phyloP scores from a whole-genome alignment of 75 land plant species.

The Cryptomeria japonica region DNA sequence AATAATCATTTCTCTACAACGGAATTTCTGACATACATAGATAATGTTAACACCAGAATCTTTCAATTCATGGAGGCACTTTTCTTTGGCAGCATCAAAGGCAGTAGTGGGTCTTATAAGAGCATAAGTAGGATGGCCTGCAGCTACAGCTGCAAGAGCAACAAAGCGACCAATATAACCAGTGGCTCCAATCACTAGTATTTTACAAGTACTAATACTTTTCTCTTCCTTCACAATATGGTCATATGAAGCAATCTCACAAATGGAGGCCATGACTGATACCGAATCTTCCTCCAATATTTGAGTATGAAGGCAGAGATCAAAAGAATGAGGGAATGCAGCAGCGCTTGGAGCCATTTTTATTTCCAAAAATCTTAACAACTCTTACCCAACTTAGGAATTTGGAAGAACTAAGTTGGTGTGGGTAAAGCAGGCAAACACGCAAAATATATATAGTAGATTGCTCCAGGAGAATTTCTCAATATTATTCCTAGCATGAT shows the following conservation, averaged over 20 bases:
- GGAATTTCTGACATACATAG: neutral
- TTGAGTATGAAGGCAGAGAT: too few species aligned
- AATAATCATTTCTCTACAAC: too few species aligned
- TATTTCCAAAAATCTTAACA: too few species aligned
- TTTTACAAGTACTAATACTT: neutral
- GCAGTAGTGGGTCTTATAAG: neutral
- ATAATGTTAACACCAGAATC: constrained; percentile 8
- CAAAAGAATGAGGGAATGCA: too few species aligned
- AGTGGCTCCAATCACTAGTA: constrained; percentile 22
- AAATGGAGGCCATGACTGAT: neutral
- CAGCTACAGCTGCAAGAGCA: constrained; percentile 6
- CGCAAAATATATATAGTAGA: too few species aligned
- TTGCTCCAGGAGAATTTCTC: too few species aligned
- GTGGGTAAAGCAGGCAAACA: too few species aligned
- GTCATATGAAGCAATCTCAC: neutral
- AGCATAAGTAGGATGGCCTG: constrained; percentile 14
- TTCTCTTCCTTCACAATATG: neutral
- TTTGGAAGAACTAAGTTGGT: too few species aligned
- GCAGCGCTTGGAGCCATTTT: too few species aligned
- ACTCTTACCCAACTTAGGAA: too few species aligned
- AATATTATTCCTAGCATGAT: too few species aligned
- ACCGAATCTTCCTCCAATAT: neutral
- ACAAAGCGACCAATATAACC: constrained; percentile 22
- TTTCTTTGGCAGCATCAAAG: neutral
- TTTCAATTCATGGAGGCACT: neutral